phyloP scores from a whole-genome alignment of 139 green algal species.

The Picochlorum sp. region DNA sequence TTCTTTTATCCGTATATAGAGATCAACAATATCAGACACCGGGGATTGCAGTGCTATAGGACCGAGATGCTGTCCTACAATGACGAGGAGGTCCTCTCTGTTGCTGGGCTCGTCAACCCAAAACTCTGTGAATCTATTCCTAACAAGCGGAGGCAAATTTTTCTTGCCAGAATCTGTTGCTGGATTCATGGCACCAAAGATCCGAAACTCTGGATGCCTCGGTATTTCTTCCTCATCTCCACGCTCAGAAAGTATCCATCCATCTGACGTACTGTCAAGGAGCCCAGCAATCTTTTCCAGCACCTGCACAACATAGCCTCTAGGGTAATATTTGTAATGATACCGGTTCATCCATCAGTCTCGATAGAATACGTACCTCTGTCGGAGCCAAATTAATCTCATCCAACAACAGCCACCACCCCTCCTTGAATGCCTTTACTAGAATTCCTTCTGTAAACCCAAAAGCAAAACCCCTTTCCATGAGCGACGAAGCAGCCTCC shows the following conservation, averaged over 20 bases:
- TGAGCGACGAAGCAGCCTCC: constrained; percentile 56
- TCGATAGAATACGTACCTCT: constrained; percentile 33
- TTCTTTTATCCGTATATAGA: constrained; percentile 77
- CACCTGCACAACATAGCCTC: constrained; percentile 13
- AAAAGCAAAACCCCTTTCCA: constrained; percentile 81
- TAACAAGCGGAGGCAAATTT: constrained; percentile 77
- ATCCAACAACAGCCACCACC: constrained; percentile 96
- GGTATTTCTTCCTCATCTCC: constrained; percentile 61
- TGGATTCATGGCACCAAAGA: constrained; percentile 97
- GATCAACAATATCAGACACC: constrained; percentile 80
- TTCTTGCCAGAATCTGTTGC: constrained; percentile 94
- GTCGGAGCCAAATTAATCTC: constrained; percentile 88
- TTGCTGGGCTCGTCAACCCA: constrained; percentile 75
- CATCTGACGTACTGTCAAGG: constrained; percentile 57
- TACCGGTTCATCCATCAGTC: constrained; percentile 3
- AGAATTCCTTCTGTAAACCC: constrained; percentile 90
- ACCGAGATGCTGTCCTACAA: constrained; percentile 74
- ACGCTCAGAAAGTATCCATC: constrained; percentile 64
- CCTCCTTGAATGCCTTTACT: constrained; percentile 74
- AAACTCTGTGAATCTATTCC: constrained; percentile 91
- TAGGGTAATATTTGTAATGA: constrained; percentile 1
- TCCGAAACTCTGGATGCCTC: constrained; percentile 81
- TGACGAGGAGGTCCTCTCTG: constrained; percentile 66
- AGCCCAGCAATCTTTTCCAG: constrained; percentile 80
- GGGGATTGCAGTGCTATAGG: constrained; percentile 28